A percentile compares a stretch with the other conserved stretches of the same genome.
Evolutionary conservation across 1,139 yeast species (phyloP).

Genomic region (Suzukiozyma palmioleophila): DNA sequence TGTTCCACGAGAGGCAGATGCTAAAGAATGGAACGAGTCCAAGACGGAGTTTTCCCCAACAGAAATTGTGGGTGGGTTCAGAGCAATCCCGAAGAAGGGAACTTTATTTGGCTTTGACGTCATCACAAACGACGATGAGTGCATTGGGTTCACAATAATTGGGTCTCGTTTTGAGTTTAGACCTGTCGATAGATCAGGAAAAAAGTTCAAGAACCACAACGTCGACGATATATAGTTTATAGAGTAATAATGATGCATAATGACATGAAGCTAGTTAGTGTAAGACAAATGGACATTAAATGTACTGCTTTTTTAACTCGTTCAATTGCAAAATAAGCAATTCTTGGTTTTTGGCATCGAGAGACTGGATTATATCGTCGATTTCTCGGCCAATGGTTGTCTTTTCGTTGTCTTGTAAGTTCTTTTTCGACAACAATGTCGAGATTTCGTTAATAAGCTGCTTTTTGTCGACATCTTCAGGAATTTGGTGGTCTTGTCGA

Average conservation of each 20-base stretch:
- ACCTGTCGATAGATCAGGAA: constrained; percentile 76
- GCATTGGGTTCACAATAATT: constrained; percentile 58
- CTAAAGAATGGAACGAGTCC: constrained; percentile 27
- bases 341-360: constrained; percentile 18
- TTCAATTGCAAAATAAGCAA: constrained; percentile 22
- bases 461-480: constrained; percentile 13
- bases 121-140: constrained; percentile 22
- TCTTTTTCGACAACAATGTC: constrained; percentile 10
- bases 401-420: constrained; percentile 6
- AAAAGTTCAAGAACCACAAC: constrained; percentile 77
- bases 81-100: constrained; percentile 57
- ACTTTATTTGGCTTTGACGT: constrained; percentile 55
- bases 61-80: constrained; percentile 47
- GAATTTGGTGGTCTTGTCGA: constrained; percentile 9
- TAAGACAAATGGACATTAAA: background rate
- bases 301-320: constrained; percentile 12
- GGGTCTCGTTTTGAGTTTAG: constrained; percentile 80
- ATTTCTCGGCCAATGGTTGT: constrained; percentile 10
- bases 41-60: constrained; percentile 19
- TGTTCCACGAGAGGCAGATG: constrained; percentile 39
- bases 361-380: constrained; percentile 12
- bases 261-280: background rate
- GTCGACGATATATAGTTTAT: constrained; percentile 51
- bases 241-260: background rate
- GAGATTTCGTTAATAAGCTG: constrained; percentile 17